Evolutionary conservation across 345 rosid species (phyloP).

Genomic region (Hibiscus syriacus): DNA sequence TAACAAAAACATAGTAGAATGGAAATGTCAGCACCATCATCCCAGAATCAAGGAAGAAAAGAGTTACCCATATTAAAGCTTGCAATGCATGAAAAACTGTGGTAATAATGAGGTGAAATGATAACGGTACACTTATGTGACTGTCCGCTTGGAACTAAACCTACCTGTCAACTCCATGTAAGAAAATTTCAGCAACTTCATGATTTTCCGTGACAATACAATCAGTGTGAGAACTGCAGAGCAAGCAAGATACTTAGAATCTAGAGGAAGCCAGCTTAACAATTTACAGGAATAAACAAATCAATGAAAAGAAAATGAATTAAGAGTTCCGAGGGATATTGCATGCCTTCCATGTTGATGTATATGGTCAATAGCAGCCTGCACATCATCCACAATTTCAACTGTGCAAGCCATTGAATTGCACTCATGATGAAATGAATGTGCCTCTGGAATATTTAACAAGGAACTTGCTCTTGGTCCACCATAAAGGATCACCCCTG

Average conservation of each 20-base stretch:
- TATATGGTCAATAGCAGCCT: too few species aligned
- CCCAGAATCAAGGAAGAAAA: neutral
- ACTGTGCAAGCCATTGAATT: too few species aligned
- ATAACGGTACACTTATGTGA: neutral
- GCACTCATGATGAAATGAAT: too few species aligned
- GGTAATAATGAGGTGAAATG: neutral
- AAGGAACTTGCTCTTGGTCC: too few species aligned
- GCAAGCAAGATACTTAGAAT: neutral
- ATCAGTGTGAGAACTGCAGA: constrained; percentile 46
- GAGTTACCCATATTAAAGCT: neutral
- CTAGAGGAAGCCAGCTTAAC: neutral
- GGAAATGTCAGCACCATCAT: neutral
- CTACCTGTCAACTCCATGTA: constrained; percentile 42
- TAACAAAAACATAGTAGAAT: neutral
- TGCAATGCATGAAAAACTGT: neutral
- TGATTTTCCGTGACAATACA: constrained; percentile 40
- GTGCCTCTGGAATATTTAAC: too few species aligned
- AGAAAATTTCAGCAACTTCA: constrained; percentile 35
- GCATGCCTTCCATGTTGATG: constrained; percentile 58
- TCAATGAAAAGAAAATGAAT: neutral
- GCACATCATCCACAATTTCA: too few species aligned
- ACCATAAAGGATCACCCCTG: too few species aligned
- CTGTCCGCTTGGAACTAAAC: neutral
- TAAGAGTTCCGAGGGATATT: neutral
- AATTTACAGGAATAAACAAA: neutral